Percentiles rank a stretch among this genome's conserved stretches.
These are phyloP conservation scores for Domatiomyces catenatus DNA, from an alignment of 2,329 filamentous ascomycete species.

Conservation along the genomic window DNA sequence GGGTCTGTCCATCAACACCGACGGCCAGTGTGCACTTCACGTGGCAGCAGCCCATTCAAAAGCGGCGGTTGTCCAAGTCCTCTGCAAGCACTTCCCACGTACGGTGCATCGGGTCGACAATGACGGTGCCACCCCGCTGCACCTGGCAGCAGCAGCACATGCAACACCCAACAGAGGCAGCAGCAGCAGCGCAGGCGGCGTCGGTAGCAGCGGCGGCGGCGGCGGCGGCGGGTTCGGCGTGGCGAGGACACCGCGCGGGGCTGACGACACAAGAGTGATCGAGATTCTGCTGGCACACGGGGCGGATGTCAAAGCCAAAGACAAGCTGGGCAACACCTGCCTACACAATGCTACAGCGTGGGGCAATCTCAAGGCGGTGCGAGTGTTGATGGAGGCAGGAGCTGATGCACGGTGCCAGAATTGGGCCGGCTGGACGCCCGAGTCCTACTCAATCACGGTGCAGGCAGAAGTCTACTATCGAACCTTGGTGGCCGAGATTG, in stretches of 20 bases:
- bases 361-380: slow-evolving; percentile 61
- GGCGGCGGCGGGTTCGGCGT: slow-evolving; percentile 9
- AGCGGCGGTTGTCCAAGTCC: slow-evolving; percentile 56
- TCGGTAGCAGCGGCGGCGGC: no score
- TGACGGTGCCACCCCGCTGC: slow-evolving; percentile 40
- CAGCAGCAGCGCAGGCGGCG: no score
- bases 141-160: slow-evolving; percentile 25
- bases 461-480: slow-evolving; percentile 77
- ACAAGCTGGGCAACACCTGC: slow-evolving; percentile 67
- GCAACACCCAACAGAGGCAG: slow-evolving; percentile 1
- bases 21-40: slow-evolving; percentile 68
- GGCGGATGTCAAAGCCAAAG: slow-evolving; percentile 37
- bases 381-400: slow-evolving; percentile 63
- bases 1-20: slow-evolving; percentile 60
- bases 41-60: slow-evolving; percentile 56
- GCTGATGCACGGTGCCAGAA: slow-evolving; percentile 60
- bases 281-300: slow-evolving; percentile 18
- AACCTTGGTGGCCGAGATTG: slow-evolving; percentile 56
- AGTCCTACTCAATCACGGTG: slow-evolving; percentile 68
- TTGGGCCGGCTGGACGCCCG: slow-evolving; percentile 63
- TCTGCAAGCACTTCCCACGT: slow-evolving; percentile 48
- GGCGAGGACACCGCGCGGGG: slow-evolving; percentile 11
- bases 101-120: slow-evolving; percentile 52
- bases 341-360: slow-evolving; percentile 74
- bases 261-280: slow-evolving; percentile 19